Base-by-base conservation (phyloP, 2,329 filamentous ascomycete species). In the Colletotrichum navitas region DNA sequence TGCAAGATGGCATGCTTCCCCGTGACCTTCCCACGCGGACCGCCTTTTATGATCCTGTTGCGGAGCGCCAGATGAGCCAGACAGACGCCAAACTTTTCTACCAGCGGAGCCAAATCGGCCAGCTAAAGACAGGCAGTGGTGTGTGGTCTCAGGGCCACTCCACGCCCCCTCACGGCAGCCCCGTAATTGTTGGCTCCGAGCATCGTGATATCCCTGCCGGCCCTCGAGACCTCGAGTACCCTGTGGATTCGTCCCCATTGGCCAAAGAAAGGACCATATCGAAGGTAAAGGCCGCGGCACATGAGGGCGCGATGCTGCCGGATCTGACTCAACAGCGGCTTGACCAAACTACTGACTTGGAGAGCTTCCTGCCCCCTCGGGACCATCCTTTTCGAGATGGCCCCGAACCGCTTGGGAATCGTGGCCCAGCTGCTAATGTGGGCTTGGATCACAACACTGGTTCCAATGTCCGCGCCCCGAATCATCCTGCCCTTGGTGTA, bases 51-150 rank as follows among this genome's bases (percentile, higher is more conserved):
- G 95, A 98, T 81, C 94, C 95, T 78, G 92, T 95, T 63, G 93
- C 94, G 64, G 96, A 99, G 82, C 97, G 96, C 77, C 93, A 95
- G 78, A 93, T 97, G 90, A 97, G 92, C 78, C 94, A 97, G 81
- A 92, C 93, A 34, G 96, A 99, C 80, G 94, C 95, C 71, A 98
- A 97, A 82, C 88, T 98, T 74, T 97, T 98, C 84, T 99, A 97
- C 81, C 95, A 98, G 83, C 89, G 93, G 75, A 94, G 94, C 81
- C 93, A 94, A 81, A 85, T 91, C 69, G 92, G 92, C 73, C 79
- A 81, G 67, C 78, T 77, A 75, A 85, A 80, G 76, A 75, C 75
- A 61, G 78, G 76, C 68, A 81, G 75, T 70, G 80, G 76, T 68
- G 79, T 75, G 68, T 84, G 82, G 79, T 80, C 79, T 64, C 79